Evolutionary conservation across 2,329 filamentous ascomycete genomes (phyloP).

Genomic region (Trichoderma polysporum): DNA sequence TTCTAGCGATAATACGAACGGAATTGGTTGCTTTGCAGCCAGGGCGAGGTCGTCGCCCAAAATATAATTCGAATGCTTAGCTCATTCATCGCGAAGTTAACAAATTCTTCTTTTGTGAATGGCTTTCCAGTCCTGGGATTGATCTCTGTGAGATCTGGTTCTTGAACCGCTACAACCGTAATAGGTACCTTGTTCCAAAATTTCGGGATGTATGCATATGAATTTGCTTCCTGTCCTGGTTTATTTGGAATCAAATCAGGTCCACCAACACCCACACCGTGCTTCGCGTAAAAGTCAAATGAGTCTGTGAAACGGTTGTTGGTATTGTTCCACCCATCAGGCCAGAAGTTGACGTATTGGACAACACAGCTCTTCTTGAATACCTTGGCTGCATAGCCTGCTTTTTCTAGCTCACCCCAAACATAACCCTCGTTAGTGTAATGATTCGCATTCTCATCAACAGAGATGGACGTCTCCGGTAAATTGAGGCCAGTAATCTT

Average conservation of each 20-base stretch:
- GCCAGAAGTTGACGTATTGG: conserved; percentile 29
- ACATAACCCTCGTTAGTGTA: conserved; percentile 21
- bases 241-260: conserved; percentile 23
- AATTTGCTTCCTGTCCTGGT: conserved; percentile 20
- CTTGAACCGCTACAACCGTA: conserved; percentile 1
- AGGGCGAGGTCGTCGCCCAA: neutral
- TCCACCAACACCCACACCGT: conserved; percentile 24
- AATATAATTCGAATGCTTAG: conserved; percentile 5
- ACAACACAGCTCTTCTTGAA: conserved; percentile 24
- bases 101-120: conserved; percentile 25
- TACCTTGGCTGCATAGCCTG: conserved; percentile 9
- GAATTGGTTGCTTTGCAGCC: neutral
- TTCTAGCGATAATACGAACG: too few species aligned
- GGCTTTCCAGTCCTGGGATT: conserved; percentile 15
- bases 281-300: conserved; percentile 22
- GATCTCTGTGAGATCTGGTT: neutral
- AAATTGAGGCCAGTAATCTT: conserved; percentile 25
- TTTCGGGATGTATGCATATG: conserved; percentile 21
- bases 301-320: conserved; percentile 17
- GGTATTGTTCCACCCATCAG: conserved; percentile 23
- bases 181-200: conserved; percentile 11
- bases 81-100: conserved; percentile 20
- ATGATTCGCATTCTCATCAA: conserved; percentile 4
- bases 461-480: conserved; percentile 24
- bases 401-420: conserved; percentile 22